These are phyloP conservation scores for Carex kokanica DNA, from an alignment of 176 grass and related monocot species.

Conservation along the genomic window DNA sequence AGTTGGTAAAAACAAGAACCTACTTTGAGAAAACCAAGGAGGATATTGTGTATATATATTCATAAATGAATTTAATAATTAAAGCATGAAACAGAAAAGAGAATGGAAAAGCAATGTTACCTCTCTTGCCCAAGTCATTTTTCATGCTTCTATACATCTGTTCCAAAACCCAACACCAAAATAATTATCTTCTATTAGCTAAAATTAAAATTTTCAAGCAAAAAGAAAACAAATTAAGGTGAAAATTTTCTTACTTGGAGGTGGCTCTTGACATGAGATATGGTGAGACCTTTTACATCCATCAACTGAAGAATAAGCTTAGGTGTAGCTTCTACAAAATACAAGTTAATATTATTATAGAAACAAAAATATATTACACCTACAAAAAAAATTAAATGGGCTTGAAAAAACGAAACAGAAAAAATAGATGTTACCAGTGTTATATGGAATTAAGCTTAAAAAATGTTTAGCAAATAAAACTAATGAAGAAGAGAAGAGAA, in stretches of 20 bases:
- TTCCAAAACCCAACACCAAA: conserved; percentile 22
- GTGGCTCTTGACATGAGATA: conserved; percentile 98
- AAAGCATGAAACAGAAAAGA: not conserved
- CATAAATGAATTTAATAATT: not conserved
- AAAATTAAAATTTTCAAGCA: not conserved
- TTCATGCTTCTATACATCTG: conserved; percentile 83
- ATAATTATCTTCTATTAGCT: conserved; percentile 14
- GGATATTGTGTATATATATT: not conserved
- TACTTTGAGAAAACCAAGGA: conserved; percentile 23
- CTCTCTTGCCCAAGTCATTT: conserved; percentile 48
- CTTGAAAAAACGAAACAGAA: not conserved
- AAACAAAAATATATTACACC: not conserved
- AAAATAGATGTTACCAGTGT: not conserved
- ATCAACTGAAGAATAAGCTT: conserved; percentile 82
- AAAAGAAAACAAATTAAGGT: not conserved
- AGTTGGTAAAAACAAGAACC: conserved; percentile 4
- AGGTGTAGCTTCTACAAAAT: conserved; percentile 67
- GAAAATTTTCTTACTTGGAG: conserved; percentile 50
- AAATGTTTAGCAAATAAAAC: not conserved
- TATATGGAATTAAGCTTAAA: not conserved
- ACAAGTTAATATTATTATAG: not conserved
- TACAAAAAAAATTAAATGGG: not conserved
- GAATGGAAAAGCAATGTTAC: conserved; percentile 18
- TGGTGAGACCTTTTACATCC: conserved; percentile 67
- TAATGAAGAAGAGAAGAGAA: not conserved